A percentile compares a stretch with the other conserved stretches of the same genome.
phyloP scores from a whole-genome alignment of 2,329 filamentous ascomycete genomes.

The Sclerotinia nivalis region DNA sequence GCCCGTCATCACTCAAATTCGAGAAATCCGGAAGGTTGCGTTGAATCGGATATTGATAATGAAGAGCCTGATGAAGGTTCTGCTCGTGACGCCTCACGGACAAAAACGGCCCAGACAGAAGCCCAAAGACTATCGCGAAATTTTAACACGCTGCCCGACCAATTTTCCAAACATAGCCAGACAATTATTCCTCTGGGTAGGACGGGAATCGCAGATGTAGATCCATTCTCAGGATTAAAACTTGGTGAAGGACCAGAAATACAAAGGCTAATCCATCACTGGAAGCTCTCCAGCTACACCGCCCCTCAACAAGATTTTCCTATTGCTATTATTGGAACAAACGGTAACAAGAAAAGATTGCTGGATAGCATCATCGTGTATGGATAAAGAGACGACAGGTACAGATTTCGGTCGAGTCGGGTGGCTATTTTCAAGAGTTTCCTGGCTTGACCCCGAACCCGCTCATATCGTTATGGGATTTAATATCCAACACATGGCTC shows the following conservation, averaged over 20 bases:
- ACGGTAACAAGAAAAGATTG: background rate
- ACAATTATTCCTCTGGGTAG: background rate
- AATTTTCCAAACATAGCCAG: background rate
- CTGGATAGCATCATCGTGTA: slow-evolving; percentile 11
- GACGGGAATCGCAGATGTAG: slow-evolving; percentile 1
- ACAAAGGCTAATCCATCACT: slow-evolving; percentile 4
- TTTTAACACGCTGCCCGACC: background rate
- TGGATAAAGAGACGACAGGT: slow-evolving; percentile 8
- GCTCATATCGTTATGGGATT: slow-evolving; percentile 3
- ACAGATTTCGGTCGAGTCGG: background rate
- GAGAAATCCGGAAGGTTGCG: background rate
- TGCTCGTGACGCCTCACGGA: background rate
- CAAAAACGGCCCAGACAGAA: background rate
- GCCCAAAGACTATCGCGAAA: background rate
- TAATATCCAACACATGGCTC: slow-evolving; percentile 6
- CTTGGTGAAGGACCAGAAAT: background rate
- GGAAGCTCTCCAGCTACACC: slow-evolving; percentile 1
- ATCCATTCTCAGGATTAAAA: slow-evolving; percentile 11
- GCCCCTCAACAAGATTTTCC: background rate
- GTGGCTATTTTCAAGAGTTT: slow-evolving; percentile 15
- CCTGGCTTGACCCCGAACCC: background rate
- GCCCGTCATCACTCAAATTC: background rate
- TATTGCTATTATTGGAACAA: background rate
- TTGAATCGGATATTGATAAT: background rate
- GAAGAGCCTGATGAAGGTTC: background rate